Evolutionary conservation across 2,329 filamentous ascomycete genomes (phyloP).

Genomic region (Aspergillus transmontanensis): DNA sequence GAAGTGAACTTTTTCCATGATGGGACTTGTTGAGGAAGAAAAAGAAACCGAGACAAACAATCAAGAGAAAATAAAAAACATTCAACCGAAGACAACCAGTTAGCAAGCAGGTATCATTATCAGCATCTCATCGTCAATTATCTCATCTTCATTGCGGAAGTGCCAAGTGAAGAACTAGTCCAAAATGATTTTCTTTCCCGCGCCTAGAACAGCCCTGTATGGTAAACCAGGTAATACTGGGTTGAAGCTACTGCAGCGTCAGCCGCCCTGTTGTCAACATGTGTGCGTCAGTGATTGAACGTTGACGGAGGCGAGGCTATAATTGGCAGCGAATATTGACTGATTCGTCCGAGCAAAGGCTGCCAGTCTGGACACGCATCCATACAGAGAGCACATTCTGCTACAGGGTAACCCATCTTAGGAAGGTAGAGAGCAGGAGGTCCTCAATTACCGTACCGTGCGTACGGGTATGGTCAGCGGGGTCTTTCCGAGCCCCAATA

Average conservation of each 20-base stretch:
- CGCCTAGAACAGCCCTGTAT: slow-evolving; percentile 6
- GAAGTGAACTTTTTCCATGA: not conserved
- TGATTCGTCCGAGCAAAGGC: not conserved
- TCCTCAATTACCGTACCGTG: not conserved
- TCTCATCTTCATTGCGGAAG: not conserved
- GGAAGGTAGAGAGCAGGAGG: slow-evolving; percentile 1
- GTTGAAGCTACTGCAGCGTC: slow-evolving; percentile 26
- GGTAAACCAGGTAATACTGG: slow-evolving; percentile 14
- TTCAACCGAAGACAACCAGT: not conserved
- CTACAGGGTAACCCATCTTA: not conserved
- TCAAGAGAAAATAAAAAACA: not conserved
- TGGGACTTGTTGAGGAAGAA: not conserved
- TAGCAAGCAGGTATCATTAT: not conserved
- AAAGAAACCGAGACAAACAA: not conserved
- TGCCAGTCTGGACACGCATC: not conserved
- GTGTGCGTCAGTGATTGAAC: slow-evolving; percentile 23
- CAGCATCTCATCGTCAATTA: not conserved
- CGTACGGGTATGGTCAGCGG: slow-evolving; percentile 10
- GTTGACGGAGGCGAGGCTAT: slow-evolving; percentile 14
- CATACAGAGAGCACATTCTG: not conserved
- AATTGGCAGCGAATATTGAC: slow-evolving; percentile 14
- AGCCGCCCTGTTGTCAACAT: slow-evolving; percentile 26
- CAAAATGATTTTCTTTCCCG: slow-evolving; percentile 2
- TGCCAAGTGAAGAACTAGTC: not conserved
- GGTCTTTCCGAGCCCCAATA: slow-evolving; percentile 12